Evolutionary conservation across 352 stramenopile species (phyloP), one percentile per base, ranked within the genome.

Genomic region (Pythium insidiosum): DNA sequence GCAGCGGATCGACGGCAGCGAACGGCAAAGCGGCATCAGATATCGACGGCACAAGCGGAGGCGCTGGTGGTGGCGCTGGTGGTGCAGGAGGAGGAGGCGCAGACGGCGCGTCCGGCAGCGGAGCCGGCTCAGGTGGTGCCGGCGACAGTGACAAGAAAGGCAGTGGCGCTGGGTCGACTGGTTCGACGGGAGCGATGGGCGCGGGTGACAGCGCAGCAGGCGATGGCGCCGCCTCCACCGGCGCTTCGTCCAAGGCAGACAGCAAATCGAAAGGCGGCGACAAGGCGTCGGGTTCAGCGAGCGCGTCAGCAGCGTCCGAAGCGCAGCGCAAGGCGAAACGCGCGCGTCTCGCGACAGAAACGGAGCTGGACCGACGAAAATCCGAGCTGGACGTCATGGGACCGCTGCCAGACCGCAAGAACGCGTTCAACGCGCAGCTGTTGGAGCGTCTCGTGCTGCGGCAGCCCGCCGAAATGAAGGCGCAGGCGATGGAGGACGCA

Each of bases 371-470:
- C 28, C 36, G 43, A 54, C 79, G 69, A 50, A 82, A 80, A 50
- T 68, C 64, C 13, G 47, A 78, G 13, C 31, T 84, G 35, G 72
- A 86, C 30, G 57, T 72, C 6, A 61, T 65, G 16, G 77, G 77
- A 4, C 80, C 80, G 0, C 46, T 88, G 12, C 80, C 80, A 0
- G 75, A 92, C 46, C 70, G 80, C 3, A 84, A 76, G 24, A 68
- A 66, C 36, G 43, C 66, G 15, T 92, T 84, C 43, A 82, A 90
- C 28, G 58, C 63, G 1, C 66, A 89, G 18, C 61, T 92, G 23
- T 51, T 90, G 49, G 80, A 92, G 53, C 88, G 87, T 47, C 67
- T 92, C 5, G 71, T 92, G 45, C 57, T 92, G 22, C 77, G 77
- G 5, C 68, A 86, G 26, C 71, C 77, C 0, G 29, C 61, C 0